A percentile compares a stretch with the other conserved stretches of the same genome.
phyloP scores from a whole-genome alignment of 2,329 filamentous ascomycete genomes.

The Aspergillus clavatus region DNA sequence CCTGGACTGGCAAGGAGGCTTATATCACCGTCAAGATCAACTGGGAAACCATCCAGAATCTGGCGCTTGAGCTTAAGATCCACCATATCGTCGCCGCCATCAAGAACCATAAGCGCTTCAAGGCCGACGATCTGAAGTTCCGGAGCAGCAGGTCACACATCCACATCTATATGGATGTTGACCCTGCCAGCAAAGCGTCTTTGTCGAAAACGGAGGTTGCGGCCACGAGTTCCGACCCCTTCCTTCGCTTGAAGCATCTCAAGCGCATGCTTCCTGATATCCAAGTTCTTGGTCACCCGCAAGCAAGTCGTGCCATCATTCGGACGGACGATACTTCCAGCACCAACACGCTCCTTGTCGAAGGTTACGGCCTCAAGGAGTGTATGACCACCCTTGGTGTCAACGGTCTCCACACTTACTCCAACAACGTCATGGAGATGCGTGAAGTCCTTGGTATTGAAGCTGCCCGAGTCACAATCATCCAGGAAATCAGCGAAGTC shows the following conservation, averaged over 20 bases:
- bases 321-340: conserved; percentile 68
- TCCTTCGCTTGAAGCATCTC: conserved; percentile 70
- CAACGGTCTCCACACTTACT: conserved; percentile 65
- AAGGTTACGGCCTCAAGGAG: conserved; percentile 82
- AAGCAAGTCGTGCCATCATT: conserved; percentile 82
- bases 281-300: conserved; percentile 84
- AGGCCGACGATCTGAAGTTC: conserved; percentile 60
- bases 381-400: conserved; percentile 96
- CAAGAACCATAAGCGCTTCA: conserved; percentile 72
- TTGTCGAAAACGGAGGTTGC: conserved; percentile 41
- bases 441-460: conserved; percentile 88
- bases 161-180: conserved; percentile 62
- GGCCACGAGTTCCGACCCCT: conserved; percentile 41
- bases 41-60: conserved; percentile 67
- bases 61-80: conserved; percentile 74
- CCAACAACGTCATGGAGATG: conserved; percentile 89
- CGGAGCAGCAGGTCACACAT: conserved; percentile 52
- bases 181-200: conserved; percentile 28
- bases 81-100: conserved; percentile 73
- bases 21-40: conserved; percentile 81
- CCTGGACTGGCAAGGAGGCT: conserved; percentile 72
- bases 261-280: conserved; percentile 76
- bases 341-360: conserved; percentile 72
- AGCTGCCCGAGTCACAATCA: conserved; percentile 84
- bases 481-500: conserved; percentile 78